phyloP scores from a whole-genome alignment of 768 basidiomycete species.

The Rhizopogon vinicolor region DNA sequence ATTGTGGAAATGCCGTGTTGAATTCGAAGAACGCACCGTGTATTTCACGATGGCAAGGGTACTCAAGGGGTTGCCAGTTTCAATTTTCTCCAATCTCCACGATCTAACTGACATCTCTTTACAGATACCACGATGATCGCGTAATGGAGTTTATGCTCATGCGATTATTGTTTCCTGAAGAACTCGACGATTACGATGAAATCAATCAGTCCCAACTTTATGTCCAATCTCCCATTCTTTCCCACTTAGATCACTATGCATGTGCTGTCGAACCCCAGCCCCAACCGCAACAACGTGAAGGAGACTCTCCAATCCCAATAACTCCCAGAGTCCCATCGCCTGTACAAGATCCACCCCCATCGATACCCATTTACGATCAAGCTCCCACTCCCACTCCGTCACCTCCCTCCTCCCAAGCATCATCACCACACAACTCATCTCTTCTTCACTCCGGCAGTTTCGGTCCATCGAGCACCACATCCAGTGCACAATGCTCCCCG shows the following conservation, averaged over 20 bases:
- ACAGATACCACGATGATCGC: slow-evolving; percentile 54
- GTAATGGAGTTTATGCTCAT: slow-evolving; percentile 72
- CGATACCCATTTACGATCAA: slow-evolving; percentile 1
- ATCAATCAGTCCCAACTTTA: not conserved
- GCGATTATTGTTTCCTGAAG: slow-evolving; percentile 57
- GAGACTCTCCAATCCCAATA: not conserved
- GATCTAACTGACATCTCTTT: not conserved
- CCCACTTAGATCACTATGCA: not conserved
- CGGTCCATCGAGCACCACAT: slow-evolving; percentile 5
- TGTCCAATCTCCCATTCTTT: slow-evolving; percentile 1
- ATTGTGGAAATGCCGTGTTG: slow-evolving; percentile 75
- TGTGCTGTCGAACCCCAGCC: not conserved
- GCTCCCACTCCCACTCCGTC: slow-evolving; percentile 23
- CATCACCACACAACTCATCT: slow-evolving; percentile 23
- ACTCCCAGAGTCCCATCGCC: not conserved
- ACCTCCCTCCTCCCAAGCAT: slow-evolving; percentile 21
- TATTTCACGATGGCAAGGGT: slow-evolving; percentile 76
- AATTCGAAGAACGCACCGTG: slow-evolving; percentile 66
- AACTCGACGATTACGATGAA: slow-evolving; percentile 28
- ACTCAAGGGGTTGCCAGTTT: slow-evolving; percentile 43
- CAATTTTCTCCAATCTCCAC: not conserved
- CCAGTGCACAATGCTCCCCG: slow-evolving; percentile 16
- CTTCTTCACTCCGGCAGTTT: slow-evolving; percentile 3
- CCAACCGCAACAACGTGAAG: not conserved
- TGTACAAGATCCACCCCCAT: slow-evolving; percentile 1